Evolutionary conservation across 2,329 filamentous ascomycete species (phyloP).

Genomic region (Passalora sequoiae): DNA sequence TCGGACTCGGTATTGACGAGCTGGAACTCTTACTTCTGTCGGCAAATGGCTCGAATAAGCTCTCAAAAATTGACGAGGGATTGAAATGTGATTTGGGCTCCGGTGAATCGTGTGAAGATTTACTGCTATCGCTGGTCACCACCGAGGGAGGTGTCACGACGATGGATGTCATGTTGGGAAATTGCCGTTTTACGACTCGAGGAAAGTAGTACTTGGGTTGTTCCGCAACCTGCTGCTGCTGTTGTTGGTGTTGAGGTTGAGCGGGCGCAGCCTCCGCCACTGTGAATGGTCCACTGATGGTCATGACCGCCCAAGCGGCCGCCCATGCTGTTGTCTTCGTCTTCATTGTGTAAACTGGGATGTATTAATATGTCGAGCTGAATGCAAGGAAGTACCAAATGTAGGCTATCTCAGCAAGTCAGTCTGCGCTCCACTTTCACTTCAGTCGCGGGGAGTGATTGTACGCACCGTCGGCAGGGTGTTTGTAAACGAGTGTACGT

Average conservation of each 20-base stretch:
- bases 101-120: neutral
- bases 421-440: slow-evolving; percentile 2
- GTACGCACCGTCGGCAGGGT: slow-evolving; percentile 35
- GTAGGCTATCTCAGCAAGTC: slow-evolving; percentile 12
- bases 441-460: neutral
- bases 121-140: slow-evolving; percentile 9
- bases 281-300: slow-evolving; percentile 40
- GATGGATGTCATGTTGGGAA: slow-evolving; percentile 32
- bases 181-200: slow-evolving; percentile 43
- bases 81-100: neutral
- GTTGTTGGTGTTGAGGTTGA: slow-evolving; percentile 38
- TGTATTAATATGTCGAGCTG: slow-evolving; percentile 21
- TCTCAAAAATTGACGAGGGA: slow-evolving; percentile 2
- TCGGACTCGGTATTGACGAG: slow-evolving; percentile 2
- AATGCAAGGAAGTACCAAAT: slow-evolving; percentile 16
- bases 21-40: slow-evolving; percentile 3
- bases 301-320: slow-evolving; percentile 43
- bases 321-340: slow-evolving; percentile 44
- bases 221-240: slow-evolving; percentile 31
- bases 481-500: slow-evolving; percentile 50
- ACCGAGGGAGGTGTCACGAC: slow-evolving; percentile 10
- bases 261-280: slow-evolving; percentile 48
- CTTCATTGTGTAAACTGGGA: slow-evolving; percentile 35
- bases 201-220: slow-evolving; percentile 46
- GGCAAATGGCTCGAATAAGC: slow-evolving; percentile 4